phyloP scores from a whole-genome alignment of 441 rosid genomes.

The Arabidopsis hybrid region DNA sequence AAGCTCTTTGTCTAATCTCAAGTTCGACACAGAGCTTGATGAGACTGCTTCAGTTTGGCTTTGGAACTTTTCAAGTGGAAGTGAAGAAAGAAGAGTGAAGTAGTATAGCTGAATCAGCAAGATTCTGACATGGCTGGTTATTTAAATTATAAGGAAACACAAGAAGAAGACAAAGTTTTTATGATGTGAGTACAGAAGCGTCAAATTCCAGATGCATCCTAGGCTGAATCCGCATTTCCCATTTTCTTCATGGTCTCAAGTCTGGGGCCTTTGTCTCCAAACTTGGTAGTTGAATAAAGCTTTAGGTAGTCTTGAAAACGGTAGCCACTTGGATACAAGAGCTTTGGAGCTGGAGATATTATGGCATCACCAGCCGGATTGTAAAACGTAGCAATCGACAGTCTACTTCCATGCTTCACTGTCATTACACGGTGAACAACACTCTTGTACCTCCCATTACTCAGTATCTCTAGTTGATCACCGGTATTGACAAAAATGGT shows the following conservation, averaged over 20 bases:
- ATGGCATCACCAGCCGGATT: constrained; percentile 83
- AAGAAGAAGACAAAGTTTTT: constrained; percentile 25
- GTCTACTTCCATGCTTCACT: constrained; percentile 71
- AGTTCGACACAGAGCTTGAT: background rate
- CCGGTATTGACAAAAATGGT: constrained; percentile 80
- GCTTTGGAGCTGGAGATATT: constrained; percentile 74
- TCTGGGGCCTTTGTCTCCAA: constrained; percentile 68
- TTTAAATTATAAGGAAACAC: constrained; percentile 28
- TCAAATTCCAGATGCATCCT: constrained; percentile 28
- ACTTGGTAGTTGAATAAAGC: constrained; percentile 73
- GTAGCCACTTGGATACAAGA: constrained; percentile 65
- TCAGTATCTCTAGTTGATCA: constrained; percentile 81
- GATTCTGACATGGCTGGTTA: constrained; percentile 27
- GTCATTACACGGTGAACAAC: constrained; percentile 80
- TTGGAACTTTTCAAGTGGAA: background rate
- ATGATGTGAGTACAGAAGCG: constrained; percentile 15
- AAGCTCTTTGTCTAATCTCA: constrained; percentile 46
- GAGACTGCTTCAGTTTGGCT: no score
- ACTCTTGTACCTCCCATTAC: constrained; percentile 82
- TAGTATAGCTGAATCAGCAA: constrained; percentile 9
- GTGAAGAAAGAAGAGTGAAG: background rate
- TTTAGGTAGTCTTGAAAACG: constrained; percentile 78
- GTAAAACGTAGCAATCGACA: constrained; percentile 87
- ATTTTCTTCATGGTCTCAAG: constrained; percentile 71
- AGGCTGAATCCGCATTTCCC: constrained; percentile 40